Conservation (phyloP, 176 grass and related monocot species). For the Phragmites australis region DNA sequence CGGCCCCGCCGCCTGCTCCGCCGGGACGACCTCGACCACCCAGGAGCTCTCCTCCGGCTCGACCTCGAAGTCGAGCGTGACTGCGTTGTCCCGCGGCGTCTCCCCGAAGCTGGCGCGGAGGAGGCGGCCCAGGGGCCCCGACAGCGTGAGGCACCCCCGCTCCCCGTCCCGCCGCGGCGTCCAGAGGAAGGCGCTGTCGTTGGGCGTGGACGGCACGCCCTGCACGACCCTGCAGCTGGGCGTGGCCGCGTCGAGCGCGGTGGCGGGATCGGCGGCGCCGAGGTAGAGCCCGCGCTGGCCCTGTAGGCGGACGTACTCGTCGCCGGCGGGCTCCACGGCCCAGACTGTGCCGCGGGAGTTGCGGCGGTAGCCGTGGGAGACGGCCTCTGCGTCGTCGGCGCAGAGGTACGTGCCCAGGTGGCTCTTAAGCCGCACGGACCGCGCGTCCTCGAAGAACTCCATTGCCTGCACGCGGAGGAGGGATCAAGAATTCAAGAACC, state of each 20-base stretch:
- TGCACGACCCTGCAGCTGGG: conserved; percentile 40
- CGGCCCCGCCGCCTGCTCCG: not conserved
- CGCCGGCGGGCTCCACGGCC: conserved; percentile 37
- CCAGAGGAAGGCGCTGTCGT: conserved; percentile 58
- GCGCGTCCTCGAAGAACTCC: conserved; percentile 43
- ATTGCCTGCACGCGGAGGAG: conserved; percentile 8
- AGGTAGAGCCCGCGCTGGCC: conserved; percentile 42
- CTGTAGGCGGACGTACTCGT: conserved; percentile 47
- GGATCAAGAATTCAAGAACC: conserved; percentile 40
- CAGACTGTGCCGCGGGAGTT: conserved; percentile 47
- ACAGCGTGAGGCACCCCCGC: conserved; percentile 30
- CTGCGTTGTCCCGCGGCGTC: conserved; percentile 27
- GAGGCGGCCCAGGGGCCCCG: conserved; percentile 44
- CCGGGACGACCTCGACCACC: conserved; percentile 46
- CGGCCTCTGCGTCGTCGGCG: conserved; percentile 30
- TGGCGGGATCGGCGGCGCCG: conserved; percentile 39
- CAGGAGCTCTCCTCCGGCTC: conserved; percentile 32
- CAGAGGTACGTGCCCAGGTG: conserved; percentile 60
- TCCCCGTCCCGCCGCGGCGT: conserved; percentile 27
- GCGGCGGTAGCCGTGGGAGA: conserved; percentile 56
- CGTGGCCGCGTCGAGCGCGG: conserved; percentile 23
- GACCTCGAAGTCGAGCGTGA: conserved; percentile 38
- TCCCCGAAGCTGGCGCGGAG: conserved; percentile 42
- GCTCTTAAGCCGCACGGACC: conserved; percentile 42
- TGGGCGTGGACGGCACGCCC: conserved; percentile 35